phyloP scores from a whole-genome alignment of 805 yeast species.

The Teunomyces kruisii region DNA sequence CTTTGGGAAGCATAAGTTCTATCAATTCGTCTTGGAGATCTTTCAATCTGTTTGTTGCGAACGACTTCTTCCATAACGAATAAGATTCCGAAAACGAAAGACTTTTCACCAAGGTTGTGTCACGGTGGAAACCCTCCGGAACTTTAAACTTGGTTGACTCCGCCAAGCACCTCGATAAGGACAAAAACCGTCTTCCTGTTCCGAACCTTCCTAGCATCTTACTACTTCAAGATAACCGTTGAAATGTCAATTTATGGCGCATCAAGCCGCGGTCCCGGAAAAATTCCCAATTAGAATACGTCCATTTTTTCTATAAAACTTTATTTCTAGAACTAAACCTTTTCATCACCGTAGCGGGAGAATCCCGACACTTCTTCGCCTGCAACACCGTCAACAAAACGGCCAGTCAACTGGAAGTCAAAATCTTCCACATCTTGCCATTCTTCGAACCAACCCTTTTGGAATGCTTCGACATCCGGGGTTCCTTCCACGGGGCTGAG shows the following conservation, averaged over 20 bases:
- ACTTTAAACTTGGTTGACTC: background rate
- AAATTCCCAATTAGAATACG: background rate
- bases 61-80: conserved; percentile 22
- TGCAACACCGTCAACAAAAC: conserved; percentile 1
- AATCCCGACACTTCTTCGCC: background rate
- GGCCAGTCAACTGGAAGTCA: conserved; percentile 35
- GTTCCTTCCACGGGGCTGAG: conserved; percentile 51
- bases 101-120: background rate
- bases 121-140: background rate
- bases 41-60: conserved; percentile 23
- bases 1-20: conserved; percentile 31
- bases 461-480: conserved; percentile 38
- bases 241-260: background rate
- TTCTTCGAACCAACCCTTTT: conserved; percentile 62
- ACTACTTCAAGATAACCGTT: background rate
- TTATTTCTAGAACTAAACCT: conserved; percentile 1
- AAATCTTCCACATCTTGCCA: conserved; percentile 65
- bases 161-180: background rate
- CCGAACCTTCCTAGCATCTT: background rate
- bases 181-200: background rate
- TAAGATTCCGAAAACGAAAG: conserved; percentile 3
- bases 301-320: background rate
- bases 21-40: conserved; percentile 34
- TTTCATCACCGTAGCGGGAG: conserved; percentile 4
- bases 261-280: too few relatives aligned